Conservation (phyloP, 768 basidiomycete genomes). For the Chlorophyllum brunneum region DNA sequence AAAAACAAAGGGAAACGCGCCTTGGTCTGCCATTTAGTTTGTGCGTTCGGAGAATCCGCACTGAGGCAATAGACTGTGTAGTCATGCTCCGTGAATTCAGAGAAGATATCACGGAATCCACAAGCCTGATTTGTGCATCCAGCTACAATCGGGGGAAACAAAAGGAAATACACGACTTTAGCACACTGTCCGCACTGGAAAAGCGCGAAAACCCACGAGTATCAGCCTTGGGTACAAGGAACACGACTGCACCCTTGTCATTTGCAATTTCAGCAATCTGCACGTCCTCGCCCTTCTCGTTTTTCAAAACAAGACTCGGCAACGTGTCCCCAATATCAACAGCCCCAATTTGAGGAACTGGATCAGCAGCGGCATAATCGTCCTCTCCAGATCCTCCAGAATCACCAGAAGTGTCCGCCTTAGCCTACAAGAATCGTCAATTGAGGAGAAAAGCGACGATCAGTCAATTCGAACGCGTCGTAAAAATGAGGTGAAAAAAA, state of each 20-base stretch:
- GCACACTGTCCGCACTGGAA: conserved; percentile 21
- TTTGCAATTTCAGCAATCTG: conserved; percentile 59
- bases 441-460: conserved; percentile 3
- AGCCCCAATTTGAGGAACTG: conserved; percentile 23
- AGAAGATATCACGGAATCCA: conserved; percentile 81
- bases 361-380: conserved; percentile 18
- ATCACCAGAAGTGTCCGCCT: conserved; percentile 20
- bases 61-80: conserved; percentile 85
- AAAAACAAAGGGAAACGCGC: conserved; percentile 31
- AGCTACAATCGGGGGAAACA: conserved; percentile 34
- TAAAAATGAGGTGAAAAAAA: conserved; percentile 4
- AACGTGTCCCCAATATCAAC: conserved; percentile 75
- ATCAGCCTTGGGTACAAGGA: conserved; percentile 82
- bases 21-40: conserved; percentile 85
- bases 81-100: conserved; percentile 63
- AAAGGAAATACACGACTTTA: not conserved
- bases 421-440: conserved; percentile 25
- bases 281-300: conserved; percentile 80
- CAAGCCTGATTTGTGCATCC: conserved; percentile 95
- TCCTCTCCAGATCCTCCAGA: conserved; percentile 22
- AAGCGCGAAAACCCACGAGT: conserved; percentile 47
- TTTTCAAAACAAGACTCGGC: conserved; percentile 73
- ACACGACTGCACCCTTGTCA: conserved; percentile 77
- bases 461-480: too few species aligned
- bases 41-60: conserved; percentile 69